phyloP scores from a whole-genome alignment of 495 filamentous ascomycete genomes.

The Chaetomidium leptoderma region DNA sequence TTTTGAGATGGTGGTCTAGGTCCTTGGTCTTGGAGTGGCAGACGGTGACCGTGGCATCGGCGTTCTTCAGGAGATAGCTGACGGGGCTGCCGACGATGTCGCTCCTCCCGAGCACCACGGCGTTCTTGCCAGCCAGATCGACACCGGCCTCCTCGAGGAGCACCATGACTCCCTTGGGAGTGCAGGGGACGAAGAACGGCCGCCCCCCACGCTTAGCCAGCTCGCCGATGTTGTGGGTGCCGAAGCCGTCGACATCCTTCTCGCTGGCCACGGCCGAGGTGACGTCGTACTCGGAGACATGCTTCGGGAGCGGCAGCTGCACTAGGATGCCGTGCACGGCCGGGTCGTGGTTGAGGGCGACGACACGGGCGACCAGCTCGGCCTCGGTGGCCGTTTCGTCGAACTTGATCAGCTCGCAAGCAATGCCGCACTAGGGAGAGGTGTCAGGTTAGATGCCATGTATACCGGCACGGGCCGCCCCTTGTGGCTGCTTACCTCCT shows the following conservation, averaged over 20 bases:
- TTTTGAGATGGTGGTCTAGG: constrained; percentile 67
- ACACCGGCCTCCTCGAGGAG: constrained; percentile 80
- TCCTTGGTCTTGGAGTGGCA: constrained; percentile 86
- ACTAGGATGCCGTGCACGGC: constrained; percentile 88
- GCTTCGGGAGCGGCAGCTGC: constrained; percentile 81
- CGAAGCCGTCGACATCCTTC: constrained; percentile 98
- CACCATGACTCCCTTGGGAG: constrained; percentile 94
- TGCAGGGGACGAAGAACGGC: constrained; percentile 88
- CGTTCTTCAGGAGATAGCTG: constrained; percentile 89
- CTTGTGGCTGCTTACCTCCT: constrained; percentile 62
- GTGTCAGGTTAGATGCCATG: constrained; percentile 1
- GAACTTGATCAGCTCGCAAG: constrained; percentile 77
- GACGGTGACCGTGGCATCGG: constrained; percentile 92
- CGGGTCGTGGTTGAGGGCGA: constrained; percentile 79
- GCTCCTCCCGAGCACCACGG: constrained; percentile 89
- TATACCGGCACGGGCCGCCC: not conserved
- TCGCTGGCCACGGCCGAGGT: constrained; percentile 86
- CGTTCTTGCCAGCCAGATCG: constrained; percentile 80
- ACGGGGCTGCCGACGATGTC: constrained; percentile 97
- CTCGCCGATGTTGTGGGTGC: constrained; percentile 87
- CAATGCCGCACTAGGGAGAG: constrained; percentile 78
- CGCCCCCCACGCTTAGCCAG: constrained; percentile 87
- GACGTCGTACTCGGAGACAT: constrained; percentile 82
- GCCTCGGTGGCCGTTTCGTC: constrained; percentile 75
- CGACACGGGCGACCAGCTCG: constrained; percentile 79